A percentile compares a stretch with the other conserved stretches of the same genome.
These are phyloP conservation scores for Anastatica hierochuntica DNA, from an alignment of 345 rosid genomes.

Conservation along the genomic window DNA sequence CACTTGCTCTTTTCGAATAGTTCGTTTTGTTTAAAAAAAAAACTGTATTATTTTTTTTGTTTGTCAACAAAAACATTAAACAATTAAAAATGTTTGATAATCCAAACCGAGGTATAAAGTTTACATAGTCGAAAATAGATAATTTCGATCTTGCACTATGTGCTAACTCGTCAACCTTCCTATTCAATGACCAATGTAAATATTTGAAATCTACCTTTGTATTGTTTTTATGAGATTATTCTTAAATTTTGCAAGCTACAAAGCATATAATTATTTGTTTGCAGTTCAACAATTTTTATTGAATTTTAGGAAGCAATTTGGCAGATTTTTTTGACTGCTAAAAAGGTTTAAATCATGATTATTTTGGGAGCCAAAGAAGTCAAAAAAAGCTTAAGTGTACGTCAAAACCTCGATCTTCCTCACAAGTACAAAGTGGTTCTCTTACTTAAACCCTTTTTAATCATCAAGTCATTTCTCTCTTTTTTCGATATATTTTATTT, in stretches of 20 bases:
- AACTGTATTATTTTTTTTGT: neutral
- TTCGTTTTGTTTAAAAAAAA: too few relatives aligned
- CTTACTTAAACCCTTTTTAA: slow-evolving; percentile 11
- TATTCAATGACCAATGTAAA: too few relatives aligned
- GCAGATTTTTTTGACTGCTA: slow-evolving; percentile 34
- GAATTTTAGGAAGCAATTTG: slow-evolving; percentile 6
- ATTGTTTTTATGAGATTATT: neutral
- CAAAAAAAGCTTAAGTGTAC: slow-evolving; percentile 23
- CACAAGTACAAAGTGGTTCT: slow-evolving; percentile 22
- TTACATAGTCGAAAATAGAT: too few relatives aligned
- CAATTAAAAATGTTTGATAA: too few relatives aligned
- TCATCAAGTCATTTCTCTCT: slow-evolving; percentile 4
- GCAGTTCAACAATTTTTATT: neutral
- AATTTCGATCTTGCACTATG: neutral
- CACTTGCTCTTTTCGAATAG: too few relatives aligned
- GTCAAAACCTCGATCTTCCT: slow-evolving; percentile 28
- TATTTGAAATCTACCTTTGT: too few relatives aligned
- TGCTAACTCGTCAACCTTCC: neutral
- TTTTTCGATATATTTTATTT: neutral
- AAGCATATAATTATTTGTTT: neutral
- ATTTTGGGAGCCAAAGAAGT: slow-evolving; percentile 25
- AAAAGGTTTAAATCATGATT: slow-evolving; percentile 30
- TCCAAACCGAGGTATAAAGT: too few relatives aligned
- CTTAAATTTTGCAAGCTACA: too few relatives aligned
- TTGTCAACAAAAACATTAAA: neutral